Evolutionary conservation across 1,139 yeast genomes (phyloP), one percentile per base, ranked within the genome.

Genomic region (Debaryomyces coudertii): DNA sequence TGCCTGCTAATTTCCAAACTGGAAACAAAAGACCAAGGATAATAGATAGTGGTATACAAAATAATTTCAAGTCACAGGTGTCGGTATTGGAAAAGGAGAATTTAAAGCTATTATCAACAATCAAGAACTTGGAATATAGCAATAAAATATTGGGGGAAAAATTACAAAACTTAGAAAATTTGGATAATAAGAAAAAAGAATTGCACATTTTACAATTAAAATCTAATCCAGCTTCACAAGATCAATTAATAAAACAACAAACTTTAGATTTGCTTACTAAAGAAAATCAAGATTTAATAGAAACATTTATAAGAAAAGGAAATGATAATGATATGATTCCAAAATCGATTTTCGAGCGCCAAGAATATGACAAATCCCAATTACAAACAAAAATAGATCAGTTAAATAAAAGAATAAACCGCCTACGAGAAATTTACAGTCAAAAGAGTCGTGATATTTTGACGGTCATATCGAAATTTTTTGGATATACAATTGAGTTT

Each of bases 401-500:
- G 44, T 65, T 80, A 23, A 71, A 75, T 44, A 90, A 89, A 61
- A 71, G 83, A 45, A 76, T 77, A 37, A 72, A 66, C 25, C 69
- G 97, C 37, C 72, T 90, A 46, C 80, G 77, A 54, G 83, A 83
- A 52, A 77, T 81, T 11, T 90, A 83, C 59, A 67, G 82, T n/a
- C 77, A 79, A 48, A 87, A 87, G 61, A 84, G 95, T n/a, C 68
- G 77, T 33, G 95, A 88, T 58, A 83, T 88, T 44, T 70, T 90
- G 28, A 82, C 84, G 29, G 80, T 86, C 1, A 83, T 90, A 0
- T 82, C 85, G 42, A 76, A 84, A 9, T 73, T 87, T 35, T 73
- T 90, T 47, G 97, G 97, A 0, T 90, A 82, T 64, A 77, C 80
- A 29, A 70, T 90, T 23, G 96, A 88, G 58, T 85, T 89, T 50